Evolutionary conservation across 225 moss, liverwort and hornwort genomes (phyloP).

Genomic region (Pseudisothecium myosuroides): DNA sequence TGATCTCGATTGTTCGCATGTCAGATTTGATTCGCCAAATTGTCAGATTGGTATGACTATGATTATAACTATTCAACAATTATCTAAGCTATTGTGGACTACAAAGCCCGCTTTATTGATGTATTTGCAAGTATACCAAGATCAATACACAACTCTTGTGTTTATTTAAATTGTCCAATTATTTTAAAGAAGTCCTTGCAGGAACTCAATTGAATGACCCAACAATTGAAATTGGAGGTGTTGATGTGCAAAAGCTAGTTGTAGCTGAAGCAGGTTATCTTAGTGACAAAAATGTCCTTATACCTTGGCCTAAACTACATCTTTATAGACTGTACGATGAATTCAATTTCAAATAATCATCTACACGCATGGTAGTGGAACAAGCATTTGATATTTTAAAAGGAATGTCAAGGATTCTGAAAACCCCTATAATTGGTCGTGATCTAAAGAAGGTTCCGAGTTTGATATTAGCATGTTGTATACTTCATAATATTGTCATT

Average conservation of each 20-base stretch:
- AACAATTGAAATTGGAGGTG: neutral
- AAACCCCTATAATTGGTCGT: too few relatives aligned
- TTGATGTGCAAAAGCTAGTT: neutral
- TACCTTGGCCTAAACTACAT: neutral
- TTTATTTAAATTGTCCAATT: neutral
- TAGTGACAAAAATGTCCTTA: neutral
- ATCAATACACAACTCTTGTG: neutral
- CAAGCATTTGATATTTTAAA: neutral
- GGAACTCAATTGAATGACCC: neutral
- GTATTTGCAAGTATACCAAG: neutral
- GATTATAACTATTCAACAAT: neutral
- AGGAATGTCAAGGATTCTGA: too few relatives aligned
- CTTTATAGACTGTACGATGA: neutral
- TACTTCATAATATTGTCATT: neutral
- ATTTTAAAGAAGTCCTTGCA: neutral
- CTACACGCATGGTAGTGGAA: neutral
- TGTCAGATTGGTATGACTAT: accelerated
- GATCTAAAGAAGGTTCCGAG: too few relatives aligned
- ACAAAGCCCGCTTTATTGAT: neutral
- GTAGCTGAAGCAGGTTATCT: neutral
- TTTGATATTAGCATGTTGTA: neutral
- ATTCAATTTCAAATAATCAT: neutral
- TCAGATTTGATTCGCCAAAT: accelerated
- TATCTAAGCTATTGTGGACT: neutral
- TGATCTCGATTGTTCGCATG: neutral